These are phyloP conservation scores for Cordyceps fumosorosea DNA, from an alignment of 2,329 filamentous ascomycete genomes.

Conservation along the genomic window DNA sequence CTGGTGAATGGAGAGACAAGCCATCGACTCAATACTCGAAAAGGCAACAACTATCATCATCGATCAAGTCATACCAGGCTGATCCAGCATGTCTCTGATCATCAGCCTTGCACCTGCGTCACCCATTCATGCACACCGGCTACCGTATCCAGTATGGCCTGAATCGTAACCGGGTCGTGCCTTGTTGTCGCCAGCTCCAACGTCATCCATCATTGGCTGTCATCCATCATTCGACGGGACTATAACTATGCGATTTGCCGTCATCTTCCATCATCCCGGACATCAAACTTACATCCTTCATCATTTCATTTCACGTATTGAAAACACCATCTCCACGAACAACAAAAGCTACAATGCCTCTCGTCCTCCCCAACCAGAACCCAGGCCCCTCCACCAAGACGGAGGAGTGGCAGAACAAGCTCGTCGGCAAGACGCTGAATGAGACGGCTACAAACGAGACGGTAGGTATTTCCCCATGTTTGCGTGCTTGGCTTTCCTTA, in stretches of 20 bases:
- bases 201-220: not conserved
- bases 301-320: too few species aligned
- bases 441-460: constrained; percentile 45
- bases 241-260: not conserved
- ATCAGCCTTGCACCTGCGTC: constrained; percentile 1
- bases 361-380: constrained; percentile 54
- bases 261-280: not conserved
- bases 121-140: not conserved
- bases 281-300: not conserved
- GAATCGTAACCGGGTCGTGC: not conserved
- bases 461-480: constrained; percentile 30
- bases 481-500: too few species aligned
- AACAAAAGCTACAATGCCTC: constrained; percentile 47
- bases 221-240: too few species aligned
- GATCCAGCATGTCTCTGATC: not conserved
- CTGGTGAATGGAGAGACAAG: too few species aligned
- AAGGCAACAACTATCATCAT: too few species aligned
- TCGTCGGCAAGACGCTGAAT: constrained; percentile 56
- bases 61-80: not conserved
- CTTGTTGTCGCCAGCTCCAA: not conserved
- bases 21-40: too few species aligned
- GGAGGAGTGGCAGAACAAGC: constrained; percentile 54
- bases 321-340: not conserved
- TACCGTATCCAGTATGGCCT: constrained; percentile 5
- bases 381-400: constrained; percentile 39